Percentiles rank a stretch among this genome's conserved stretches.
Evolutionary conservation across 1,284 basidiomycete species (phyloP).

Genomic region (Marasmius sp.): DNA sequence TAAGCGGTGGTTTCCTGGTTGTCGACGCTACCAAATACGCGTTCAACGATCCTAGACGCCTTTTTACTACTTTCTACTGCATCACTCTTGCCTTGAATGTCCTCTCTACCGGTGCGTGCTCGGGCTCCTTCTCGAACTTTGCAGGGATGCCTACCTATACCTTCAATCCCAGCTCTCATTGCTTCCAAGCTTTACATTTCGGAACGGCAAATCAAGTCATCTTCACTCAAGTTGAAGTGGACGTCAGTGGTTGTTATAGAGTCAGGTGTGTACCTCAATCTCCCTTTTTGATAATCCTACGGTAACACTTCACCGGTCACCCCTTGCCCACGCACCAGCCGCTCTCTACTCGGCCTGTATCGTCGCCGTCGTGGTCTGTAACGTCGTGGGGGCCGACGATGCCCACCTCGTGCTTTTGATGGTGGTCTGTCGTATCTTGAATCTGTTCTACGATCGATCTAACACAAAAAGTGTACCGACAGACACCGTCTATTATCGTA

Average conservation of each 20-base stretch:
- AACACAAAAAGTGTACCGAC: no score
- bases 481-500: no score
- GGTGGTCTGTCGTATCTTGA: no score
- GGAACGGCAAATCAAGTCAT: constrained; percentile 2
- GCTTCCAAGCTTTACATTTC: constrained; percentile 3
- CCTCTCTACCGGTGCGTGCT: constrained; percentile 7
- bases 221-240: constrained; percentile 5
- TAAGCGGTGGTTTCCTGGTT: constrained; percentile 5
- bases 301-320: no score
- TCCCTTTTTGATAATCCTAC: no score
- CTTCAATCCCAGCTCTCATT: constrained; percentile 4
- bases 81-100: constrained; percentile 11
- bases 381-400: constrained; percentile 2
- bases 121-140: neutral
- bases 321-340: neutral
- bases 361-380: constrained; percentile 6
- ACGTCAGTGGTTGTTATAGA: constrained; percentile 8
- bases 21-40: neutral
- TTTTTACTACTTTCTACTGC: constrained; percentile 6
- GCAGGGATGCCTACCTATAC: neutral
- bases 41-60: constrained; percentile 3
- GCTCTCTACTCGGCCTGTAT: constrained; percentile 8
- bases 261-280: constrained; percentile 2
- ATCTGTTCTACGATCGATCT: no score
- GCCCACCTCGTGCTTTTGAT: no score